Conservation (phyloP, 1,139 yeast species). For the Nadsonia commutata region DNA sequence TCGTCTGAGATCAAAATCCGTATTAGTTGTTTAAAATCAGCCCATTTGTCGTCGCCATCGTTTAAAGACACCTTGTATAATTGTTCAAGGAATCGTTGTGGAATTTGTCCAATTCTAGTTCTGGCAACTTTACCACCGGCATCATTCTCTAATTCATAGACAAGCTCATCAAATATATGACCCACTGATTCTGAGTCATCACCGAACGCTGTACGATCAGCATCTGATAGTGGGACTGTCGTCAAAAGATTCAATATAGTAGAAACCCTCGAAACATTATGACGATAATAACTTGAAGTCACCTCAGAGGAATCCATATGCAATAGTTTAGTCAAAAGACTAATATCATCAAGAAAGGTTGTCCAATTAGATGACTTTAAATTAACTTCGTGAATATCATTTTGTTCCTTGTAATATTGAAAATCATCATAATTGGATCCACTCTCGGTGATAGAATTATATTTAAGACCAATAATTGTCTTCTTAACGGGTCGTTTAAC, state of each 20-base stretch:
- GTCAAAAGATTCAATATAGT: background rate
- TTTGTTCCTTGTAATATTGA: background rate
- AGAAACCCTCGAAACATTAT: background rate
- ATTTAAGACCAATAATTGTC: background rate
- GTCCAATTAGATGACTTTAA: background rate
- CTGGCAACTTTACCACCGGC: too few species aligned
- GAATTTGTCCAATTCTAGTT: background rate
- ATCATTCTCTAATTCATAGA: too few species aligned
- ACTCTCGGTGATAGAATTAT: background rate
- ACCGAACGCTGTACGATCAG: background rate
- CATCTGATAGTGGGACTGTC: background rate
- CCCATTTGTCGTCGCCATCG: background rate
- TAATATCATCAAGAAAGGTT: background rate
- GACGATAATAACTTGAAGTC: background rate
- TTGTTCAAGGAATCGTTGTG: background rate
- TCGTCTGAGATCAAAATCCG: background rate
- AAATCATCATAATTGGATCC: background rate
- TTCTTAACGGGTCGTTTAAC: background rate
- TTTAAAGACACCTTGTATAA: background rate
- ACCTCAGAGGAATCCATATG: background rate
- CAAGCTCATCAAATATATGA: too few species aligned
- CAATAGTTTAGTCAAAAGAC: background rate
- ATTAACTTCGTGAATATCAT: background rate
- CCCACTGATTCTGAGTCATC: too few species aligned
- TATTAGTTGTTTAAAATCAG: too few species aligned